Evolutionary conservation across 768 basidiomycete species (phyloP).

Genomic region (Suillus subaureus): DNA sequence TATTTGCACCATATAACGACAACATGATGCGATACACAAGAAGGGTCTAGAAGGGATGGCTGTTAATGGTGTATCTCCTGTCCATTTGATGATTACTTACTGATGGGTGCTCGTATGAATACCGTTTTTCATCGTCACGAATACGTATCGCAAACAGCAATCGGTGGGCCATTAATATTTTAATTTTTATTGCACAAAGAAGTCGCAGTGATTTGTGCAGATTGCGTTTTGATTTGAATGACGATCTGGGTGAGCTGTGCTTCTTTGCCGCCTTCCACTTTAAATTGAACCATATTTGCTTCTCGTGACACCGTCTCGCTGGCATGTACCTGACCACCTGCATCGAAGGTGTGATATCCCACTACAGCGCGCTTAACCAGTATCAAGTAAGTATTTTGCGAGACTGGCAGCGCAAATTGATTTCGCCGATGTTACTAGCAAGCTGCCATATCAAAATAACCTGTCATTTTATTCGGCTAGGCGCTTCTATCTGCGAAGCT

Average conservation of each 20-base stretch:
- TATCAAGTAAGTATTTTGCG: background rate
- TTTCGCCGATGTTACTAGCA: background rate
- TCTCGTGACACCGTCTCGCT: slow-evolving; percentile 1
- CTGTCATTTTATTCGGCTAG: background rate
- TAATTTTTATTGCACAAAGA: background rate
- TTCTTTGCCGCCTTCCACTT: slow-evolving; percentile 1
- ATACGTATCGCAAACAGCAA: background rate
- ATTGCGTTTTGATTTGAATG: slow-evolving; percentile 9
- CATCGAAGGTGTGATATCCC: background rate
- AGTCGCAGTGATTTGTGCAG: slow-evolving; percentile 3
- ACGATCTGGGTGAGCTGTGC: slow-evolving; percentile 8
- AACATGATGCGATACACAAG: too few relatives aligned
- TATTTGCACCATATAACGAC: background rate
- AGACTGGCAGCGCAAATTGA: background rate
- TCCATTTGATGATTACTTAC: background rate
- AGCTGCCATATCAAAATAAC: background rate
- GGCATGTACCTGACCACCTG: slow-evolving; percentile 2
- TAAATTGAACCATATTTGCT: slow-evolving; percentile 3
- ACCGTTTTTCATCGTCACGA: background rate
- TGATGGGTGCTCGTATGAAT: too few relatives aligned
- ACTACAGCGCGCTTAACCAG: too few relatives aligned
- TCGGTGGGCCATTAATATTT: background rate
- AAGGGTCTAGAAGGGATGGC: background rate
- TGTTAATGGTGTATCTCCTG: background rate
- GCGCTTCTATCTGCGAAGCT: background rate